phyloP scores from a whole-genome alignment of 768 basidiomycete genomes.

The Leccinum arenicola region DNA sequence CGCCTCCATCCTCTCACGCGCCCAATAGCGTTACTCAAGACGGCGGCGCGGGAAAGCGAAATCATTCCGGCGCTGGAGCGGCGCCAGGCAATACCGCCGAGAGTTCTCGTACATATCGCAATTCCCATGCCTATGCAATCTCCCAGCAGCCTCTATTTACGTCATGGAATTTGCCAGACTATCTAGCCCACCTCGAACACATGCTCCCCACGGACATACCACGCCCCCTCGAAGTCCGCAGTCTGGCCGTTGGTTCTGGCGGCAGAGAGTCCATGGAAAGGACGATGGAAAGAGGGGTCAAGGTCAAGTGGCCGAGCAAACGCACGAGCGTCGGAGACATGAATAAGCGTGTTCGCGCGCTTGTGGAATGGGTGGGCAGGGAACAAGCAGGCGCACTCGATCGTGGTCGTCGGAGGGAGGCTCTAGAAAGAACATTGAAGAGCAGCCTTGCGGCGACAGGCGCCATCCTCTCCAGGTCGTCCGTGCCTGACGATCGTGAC shows the following conservation, averaged over 20 bases:
- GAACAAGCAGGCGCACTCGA: conserved; percentile 78
- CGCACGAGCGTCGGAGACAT: conserved; percentile 96
- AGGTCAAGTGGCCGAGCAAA: conserved; percentile 92
- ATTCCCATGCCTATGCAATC: conserved; percentile 76
- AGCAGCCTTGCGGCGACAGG: conserved; percentile 9
- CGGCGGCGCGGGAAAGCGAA: conserved; percentile 44
- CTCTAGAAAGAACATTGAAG: conserved; percentile 55
- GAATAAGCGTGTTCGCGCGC: conserved; percentile 88
- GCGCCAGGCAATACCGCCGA: conserved; percentile 42
- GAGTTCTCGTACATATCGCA: conserved; percentile 66
- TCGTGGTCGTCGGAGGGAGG: conserved; percentile 64
- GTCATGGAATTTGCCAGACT: conserved; percentile 92
- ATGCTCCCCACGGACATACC: conserved; percentile 79
- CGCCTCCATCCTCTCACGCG: conserved; percentile 30
- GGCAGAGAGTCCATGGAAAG: conserved; percentile 57
- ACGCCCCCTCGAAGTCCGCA: conserved; percentile 69
- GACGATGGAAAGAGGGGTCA: conserved; percentile 72
- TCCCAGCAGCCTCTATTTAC: conserved; percentile 78
- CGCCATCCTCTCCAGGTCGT: conserved; percentile 4
- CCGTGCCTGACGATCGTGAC: conserved; percentile 17
- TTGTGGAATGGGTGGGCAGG: conserved; percentile 93
- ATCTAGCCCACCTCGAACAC: conserved; percentile 80
- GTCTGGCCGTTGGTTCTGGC: conserved; percentile 39
- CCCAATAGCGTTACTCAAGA: conserved; percentile 39
- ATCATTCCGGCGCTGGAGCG: conserved; percentile 37